Percentiles rank a stretch among this genome's conserved stretches.
phyloP scores from a whole-genome alignment of 2,329 filamentous ascomycete genomes.

The Colletotrichum echinochloae region DNA sequence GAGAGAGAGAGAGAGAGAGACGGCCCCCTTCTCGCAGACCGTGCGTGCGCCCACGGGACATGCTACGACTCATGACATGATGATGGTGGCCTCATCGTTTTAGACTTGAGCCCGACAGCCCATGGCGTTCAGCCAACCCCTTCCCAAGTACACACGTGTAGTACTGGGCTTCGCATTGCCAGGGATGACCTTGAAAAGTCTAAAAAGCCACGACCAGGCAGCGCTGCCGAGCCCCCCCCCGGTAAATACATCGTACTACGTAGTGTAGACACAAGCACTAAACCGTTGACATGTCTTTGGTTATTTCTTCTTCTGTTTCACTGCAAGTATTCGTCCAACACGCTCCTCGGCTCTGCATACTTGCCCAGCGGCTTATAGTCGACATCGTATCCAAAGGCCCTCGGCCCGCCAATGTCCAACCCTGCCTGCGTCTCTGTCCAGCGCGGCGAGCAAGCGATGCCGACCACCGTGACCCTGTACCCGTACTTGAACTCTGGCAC shows the following conservation, averaged over 20 bases:
- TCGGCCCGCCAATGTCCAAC: conserved; percentile 60
- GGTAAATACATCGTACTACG: no score
- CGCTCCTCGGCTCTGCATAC: conserved; percentile 65
- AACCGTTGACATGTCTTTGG: no score
- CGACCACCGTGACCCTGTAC: conserved; percentile 63
- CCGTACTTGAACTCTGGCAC: conserved; percentile 69
- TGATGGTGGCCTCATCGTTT: not conserved
- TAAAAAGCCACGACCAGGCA: no score
- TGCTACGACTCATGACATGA: not conserved
- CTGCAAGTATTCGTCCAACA: conserved; percentile 54
- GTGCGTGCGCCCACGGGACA: not conserved
- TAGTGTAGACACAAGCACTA: no score
- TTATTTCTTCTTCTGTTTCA: not conserved
- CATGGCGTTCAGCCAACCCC: no score
- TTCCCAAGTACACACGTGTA: no score
- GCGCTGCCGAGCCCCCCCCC: no score
- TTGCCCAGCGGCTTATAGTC: conserved; percentile 62
- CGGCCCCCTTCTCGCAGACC: not conserved
- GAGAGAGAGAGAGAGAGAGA: no score
- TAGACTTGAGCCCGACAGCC: not conserved
- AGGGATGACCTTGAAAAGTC: not conserved
- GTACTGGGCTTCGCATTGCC: no score
- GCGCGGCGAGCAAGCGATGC: conserved; percentile 64
- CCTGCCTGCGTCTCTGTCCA: conserved; percentile 64
- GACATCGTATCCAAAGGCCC: conserved; percentile 53